A percentile compares a stretch with the other conserved stretches of the same genome.
These are phyloP conservation scores for Tetradesmus obliquus DNA, from an alignment of 139 green algal species.

Conservation along the genomic window DNA sequence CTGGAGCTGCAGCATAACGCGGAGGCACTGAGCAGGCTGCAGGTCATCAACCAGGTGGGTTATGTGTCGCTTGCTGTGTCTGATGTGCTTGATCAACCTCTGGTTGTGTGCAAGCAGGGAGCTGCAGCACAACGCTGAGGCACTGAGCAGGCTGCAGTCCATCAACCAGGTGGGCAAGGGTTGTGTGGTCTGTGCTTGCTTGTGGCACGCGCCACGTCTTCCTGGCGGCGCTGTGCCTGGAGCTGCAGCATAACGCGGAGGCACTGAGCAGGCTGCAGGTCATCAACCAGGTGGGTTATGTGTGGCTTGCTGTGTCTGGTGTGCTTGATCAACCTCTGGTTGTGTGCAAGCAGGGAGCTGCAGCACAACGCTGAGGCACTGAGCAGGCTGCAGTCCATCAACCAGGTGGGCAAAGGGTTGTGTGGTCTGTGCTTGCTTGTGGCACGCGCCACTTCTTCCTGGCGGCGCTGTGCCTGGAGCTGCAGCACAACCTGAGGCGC, in stretches of 20 bases:
- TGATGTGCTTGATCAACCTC: too few relatives aligned
- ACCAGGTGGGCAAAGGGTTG: conserved; percentile 17
- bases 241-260: conserved; percentile 86
- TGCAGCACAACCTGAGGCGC: conserved; percentile 84
- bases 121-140: conserved; percentile 76
- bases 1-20: conserved; percentile 87
- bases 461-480: not conserved
- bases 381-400: conserved; percentile 63
- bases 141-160: conserved; percentile 72
- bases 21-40: conserved; percentile 81
- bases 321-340: not conserved
- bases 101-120: not conserved
- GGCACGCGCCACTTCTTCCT: not conserved
- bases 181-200: not conserved
- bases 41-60: conserved; percentile 55
- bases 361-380: conserved; percentile 84
- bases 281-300: conserved; percentile 41
- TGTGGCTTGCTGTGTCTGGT: not conserved
- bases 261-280: conserved; percentile 78
- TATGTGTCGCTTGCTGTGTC: not conserved
- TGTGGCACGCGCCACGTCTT: conserved; percentile 61
- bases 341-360: not conserved
- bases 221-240: conserved; percentile 74
- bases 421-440: not conserved
- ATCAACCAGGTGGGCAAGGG: conserved; percentile 44